phyloP scores from a whole-genome alignment of 2,329 filamentous ascomycete genomes.

The Claviceps fusiformis region DNA sequence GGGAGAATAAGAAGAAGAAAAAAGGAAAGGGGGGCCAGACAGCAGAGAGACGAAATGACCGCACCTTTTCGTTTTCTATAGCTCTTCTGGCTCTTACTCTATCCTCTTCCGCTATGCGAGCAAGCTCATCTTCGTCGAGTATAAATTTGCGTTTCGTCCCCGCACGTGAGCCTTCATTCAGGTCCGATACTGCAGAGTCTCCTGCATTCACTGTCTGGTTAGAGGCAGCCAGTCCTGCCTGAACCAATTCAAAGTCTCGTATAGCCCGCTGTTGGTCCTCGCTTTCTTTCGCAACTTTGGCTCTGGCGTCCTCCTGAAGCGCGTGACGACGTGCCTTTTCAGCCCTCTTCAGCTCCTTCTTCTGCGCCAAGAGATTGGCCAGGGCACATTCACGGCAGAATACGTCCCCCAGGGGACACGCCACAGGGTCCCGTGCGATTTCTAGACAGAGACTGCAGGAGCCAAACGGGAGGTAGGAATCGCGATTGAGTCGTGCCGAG shows the following conservation, averaged over 20 bases:
- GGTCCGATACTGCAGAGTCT: background rate
- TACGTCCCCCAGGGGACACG: slow-evolving; percentile 72
- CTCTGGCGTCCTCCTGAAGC: slow-evolving; percentile 47
- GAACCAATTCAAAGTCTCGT: slow-evolving; percentile 70
- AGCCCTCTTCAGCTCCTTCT: slow-evolving; percentile 76
- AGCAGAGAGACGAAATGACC: background rate
- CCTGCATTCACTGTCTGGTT: slow-evolving; percentile 23
- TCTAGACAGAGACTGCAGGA: slow-evolving; percentile 81
- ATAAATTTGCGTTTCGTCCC: slow-evolving; percentile 56
- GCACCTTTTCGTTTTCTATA: slow-evolving; percentile 59
- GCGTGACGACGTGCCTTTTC: slow-evolving; percentile 52
- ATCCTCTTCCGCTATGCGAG: slow-evolving; percentile 56
- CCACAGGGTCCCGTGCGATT: slow-evolving; percentile 66
- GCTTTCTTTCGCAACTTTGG: slow-evolving; percentile 46
- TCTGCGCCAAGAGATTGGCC: slow-evolving; percentile 77
- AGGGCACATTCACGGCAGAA: slow-evolving; percentile 95
- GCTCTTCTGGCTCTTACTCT: slow-evolving; percentile 54
- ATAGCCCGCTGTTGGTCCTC: slow-evolving; percentile 60
- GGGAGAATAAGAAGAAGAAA: background rate
- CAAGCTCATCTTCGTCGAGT: slow-evolving; percentile 63
- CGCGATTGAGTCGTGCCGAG: slow-evolving; percentile 71
- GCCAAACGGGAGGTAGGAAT: slow-evolving; percentile 85
- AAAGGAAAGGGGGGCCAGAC: background rate
- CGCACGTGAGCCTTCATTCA: slow-evolving; percentile 4
- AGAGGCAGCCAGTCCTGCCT: slow-evolving; percentile 49